Conservation (phyloP, 768 basidiomycete genomes). For the Tulasnella sp. region DNA sequence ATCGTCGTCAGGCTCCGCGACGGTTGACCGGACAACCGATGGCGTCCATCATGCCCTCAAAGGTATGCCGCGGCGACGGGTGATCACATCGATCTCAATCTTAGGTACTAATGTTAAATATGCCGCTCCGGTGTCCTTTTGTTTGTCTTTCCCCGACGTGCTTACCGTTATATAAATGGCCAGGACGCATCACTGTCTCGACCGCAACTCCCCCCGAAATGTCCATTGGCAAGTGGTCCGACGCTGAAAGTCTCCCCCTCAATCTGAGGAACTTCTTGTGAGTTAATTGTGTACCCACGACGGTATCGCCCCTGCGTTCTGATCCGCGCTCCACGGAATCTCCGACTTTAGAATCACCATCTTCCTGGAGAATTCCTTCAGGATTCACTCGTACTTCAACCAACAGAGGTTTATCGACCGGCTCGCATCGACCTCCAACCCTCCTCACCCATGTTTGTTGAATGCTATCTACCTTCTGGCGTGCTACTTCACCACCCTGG, state of each 20-base stretch:
- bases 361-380: not conserved
- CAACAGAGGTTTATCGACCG: not conserved
- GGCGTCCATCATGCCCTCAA: not conserved
- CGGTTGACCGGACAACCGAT: constrained; percentile 3
- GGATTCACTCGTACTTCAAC: constrained; percentile 9
- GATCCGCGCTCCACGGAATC: not conserved
- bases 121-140: not conserved
- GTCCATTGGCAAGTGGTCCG: not conserved
- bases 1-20: not conserved
- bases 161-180: not conserved
- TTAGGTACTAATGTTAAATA: not conserved
- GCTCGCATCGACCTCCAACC: constrained; percentile 12
- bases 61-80: not conserved
- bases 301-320: not conserved
- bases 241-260: not conserved
- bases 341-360: not conserved
- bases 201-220: constrained; percentile 6
- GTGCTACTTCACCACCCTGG: constrained; percentile 17
- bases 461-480: constrained; percentile 26
- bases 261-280: constrained; percentile 5
- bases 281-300: not conserved
- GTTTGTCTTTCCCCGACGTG: not conserved
- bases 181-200: not conserved
- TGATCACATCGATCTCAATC: not conserved
- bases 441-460: constrained; percentile 24